phyloP scores from a whole-genome alignment of 1,284 basidiomycete genomes.

The Cryptococcus sp. region DNA sequence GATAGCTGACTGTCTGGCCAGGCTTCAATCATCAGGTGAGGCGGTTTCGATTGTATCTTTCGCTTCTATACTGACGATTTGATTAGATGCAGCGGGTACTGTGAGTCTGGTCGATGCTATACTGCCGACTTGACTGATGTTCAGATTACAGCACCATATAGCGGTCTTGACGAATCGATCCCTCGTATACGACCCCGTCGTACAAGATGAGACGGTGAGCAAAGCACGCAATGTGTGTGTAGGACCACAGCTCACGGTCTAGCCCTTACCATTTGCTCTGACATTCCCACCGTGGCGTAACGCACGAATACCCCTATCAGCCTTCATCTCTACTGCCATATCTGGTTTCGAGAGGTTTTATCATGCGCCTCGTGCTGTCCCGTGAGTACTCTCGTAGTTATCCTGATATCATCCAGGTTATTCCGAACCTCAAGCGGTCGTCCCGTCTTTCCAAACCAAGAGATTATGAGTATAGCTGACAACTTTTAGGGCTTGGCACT shows the following conservation, averaged over 20 bases:
- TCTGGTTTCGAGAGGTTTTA: slow-evolving; percentile 41
- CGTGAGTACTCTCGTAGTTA: slow-evolving; percentile 21
- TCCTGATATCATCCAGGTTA: not conserved
- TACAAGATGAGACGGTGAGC: slow-evolving; percentile 31
- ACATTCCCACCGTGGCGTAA: slow-evolving; percentile 27
- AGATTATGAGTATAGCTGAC: not conserved
- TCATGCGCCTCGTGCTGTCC: slow-evolving; percentile 33
- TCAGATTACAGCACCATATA: slow-evolving; percentile 42
- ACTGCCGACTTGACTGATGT: not conserved
- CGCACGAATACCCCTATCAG: slow-evolving; percentile 38
- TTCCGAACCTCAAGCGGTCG: not conserved
- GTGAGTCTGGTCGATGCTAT: slow-evolving; percentile 4
- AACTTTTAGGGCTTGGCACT: slow-evolving; percentile 20
- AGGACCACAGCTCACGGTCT: slow-evolving; percentile 9
- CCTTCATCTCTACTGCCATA: slow-evolving; percentile 33
- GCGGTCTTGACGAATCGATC: slow-evolving; percentile 38
- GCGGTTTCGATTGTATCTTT: not conserved
- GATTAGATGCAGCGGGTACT: slow-evolving; percentile 25
- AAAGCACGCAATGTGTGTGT: not conserved
- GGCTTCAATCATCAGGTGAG: slow-evolving; percentile 34
- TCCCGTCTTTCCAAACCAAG: too few species aligned
- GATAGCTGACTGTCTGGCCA: slow-evolving; percentile 1
- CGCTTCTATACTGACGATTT: not conserved
- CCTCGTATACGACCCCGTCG: slow-evolving; percentile 40
- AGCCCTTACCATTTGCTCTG: slow-evolving; percentile 14